Conservation (phyloP, 1,139 yeast genomes). For the Magnusiomyces magnusii region DNA sequence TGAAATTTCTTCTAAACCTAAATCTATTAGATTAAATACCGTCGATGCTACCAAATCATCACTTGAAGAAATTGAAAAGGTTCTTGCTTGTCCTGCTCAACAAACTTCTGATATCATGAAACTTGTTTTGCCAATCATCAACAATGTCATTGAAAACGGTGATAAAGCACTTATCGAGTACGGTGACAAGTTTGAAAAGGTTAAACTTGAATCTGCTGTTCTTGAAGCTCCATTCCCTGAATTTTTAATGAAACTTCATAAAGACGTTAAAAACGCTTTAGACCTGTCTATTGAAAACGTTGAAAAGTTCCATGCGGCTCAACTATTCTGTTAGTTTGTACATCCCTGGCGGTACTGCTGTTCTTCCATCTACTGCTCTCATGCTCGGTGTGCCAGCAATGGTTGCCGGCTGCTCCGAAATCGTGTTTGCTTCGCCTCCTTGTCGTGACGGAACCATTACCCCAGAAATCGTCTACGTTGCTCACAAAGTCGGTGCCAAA, state of each 20-base stretch:
- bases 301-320: conserved; percentile 90
- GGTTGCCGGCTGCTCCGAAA: conserved; percentile 95
- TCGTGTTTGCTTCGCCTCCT: conserved; percentile 97
- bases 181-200: conserved; percentile 89
- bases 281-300: conserved; percentile 87
- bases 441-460: conserved; percentile 86
- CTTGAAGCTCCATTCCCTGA: conserved; percentile 81
- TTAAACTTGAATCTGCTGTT: conserved; percentile 60
- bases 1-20: conserved; percentile 21
- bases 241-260: conserved; percentile 63
- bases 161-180: conserved; percentile 80
- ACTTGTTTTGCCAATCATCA: conserved; percentile 81
- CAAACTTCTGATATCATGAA: conserved; percentile 88
- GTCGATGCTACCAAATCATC: conserved; percentile 44
- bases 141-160: conserved; percentile 67
- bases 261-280: conserved; percentile 75
- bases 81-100: conserved; percentile 83
- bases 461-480: conserved; percentile 97
- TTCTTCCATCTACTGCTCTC: conserved; percentile 93
- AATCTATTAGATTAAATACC: conserved; percentile 53
- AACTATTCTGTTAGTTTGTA: conserved; percentile 88
- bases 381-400: conserved; percentile 98
- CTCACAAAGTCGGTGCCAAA: conserved; percentile 89
- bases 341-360: conserved; percentile 99
- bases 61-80: conserved; percentile 43